Evolutionary conservation across 805 yeast species (phyloP).

Genomic region (Hanseniaspora singularis): DNA sequence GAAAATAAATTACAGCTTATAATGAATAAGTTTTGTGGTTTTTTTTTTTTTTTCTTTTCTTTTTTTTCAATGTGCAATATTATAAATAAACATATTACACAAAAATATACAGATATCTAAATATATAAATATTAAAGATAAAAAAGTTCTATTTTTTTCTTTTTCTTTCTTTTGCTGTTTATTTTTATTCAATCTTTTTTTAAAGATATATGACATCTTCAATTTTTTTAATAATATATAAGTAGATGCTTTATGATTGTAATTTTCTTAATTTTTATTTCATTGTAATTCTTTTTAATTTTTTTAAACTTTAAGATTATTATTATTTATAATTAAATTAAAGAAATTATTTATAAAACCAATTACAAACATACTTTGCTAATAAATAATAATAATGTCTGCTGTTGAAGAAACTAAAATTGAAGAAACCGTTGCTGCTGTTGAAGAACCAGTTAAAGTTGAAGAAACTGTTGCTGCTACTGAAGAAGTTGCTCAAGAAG

Average conservation of each 20-base stretch:
- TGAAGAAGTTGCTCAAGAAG: slow-evolving; percentile 15
- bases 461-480: slow-evolving; percentile 13
- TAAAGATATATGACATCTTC: too few relatives aligned
- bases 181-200: too few relatives aligned
- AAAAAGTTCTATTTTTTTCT: too few relatives aligned
- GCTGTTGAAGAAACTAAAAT: slow-evolving; percentile 13
- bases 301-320: too few relatives aligned
- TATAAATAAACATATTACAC: too few relatives aligned
- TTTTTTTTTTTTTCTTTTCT: not conserved
- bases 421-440: slow-evolving; percentile 5
- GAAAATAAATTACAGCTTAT: not conserved
- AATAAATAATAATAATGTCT: slow-evolving; percentile 6
- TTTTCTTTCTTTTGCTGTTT: too few relatives aligned
- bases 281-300: too few relatives aligned
- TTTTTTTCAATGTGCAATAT: not conserved
- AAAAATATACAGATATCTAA: too few relatives aligned
- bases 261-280: too few relatives aligned
- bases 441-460: slow-evolving; percentile 16
- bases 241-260: too few relatives aligned
- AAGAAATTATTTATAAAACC: not conserved
- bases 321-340: not conserved
- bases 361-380: not conserved
- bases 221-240: too few relatives aligned
- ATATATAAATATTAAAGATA: too few relatives aligned
- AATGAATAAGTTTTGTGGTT: not conserved